phyloP scores from a whole-genome alignment of 177 flowering plant genomes.

The Telopea speciosissima region DNA sequence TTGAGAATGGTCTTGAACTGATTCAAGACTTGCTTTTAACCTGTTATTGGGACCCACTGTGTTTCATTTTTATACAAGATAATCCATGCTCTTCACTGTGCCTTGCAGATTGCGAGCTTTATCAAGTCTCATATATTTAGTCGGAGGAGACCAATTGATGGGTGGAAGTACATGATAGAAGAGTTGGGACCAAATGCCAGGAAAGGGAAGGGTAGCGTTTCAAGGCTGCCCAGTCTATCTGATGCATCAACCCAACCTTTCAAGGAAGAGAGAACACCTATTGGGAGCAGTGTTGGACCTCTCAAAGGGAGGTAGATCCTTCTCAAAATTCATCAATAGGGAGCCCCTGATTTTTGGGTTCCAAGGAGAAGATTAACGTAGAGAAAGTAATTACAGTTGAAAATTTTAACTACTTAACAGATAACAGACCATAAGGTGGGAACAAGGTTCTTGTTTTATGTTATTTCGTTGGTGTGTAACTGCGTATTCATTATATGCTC shows the following conservation, averaged over 20 bases:
- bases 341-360: no score
- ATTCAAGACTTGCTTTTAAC: no score
- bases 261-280: conserved; percentile 51
- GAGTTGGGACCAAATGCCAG: conserved; percentile 89
- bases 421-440: no score
- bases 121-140: conserved; percentile 96
- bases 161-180: conserved; percentile 99
- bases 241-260: conserved; percentile 83
- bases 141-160: conserved; percentile 90
- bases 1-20: not conserved
- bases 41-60: no score
- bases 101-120: conserved; percentile 84
- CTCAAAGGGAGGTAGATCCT: conserved; percentile 26
- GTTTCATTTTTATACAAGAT: no score
- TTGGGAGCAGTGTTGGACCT: conserved; percentile 19
- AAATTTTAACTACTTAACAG: no score
- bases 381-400: no score
- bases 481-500: no score
- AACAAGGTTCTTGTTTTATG: no score
- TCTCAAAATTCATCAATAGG: not conserved
- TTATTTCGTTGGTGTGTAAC: no score
- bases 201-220: conserved; percentile 79
- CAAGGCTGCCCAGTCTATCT: conserved; percentile 68
- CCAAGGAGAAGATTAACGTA: no score
- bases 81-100: no score